Evolutionary conservation across 768 basidiomycete genomes (phyloP).

Genomic region (Tricholoma sp.): DNA sequence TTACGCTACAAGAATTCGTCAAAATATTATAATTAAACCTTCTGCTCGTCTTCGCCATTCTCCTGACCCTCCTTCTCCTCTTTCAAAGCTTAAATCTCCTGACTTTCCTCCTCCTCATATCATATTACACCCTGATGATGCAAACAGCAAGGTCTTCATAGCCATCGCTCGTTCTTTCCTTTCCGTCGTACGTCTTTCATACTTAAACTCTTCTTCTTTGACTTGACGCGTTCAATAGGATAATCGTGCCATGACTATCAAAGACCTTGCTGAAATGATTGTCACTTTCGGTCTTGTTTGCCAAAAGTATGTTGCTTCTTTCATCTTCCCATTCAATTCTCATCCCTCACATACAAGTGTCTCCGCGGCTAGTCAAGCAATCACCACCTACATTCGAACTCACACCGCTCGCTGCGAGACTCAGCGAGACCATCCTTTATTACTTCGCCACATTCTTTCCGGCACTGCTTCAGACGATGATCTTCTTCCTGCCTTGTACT

Average conservation of each 20-base stretch:
- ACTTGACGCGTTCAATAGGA: slow-evolving; percentile 35
- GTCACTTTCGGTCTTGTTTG: slow-evolving; percentile 61
- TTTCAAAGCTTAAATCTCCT: slow-evolving; percentile 11
- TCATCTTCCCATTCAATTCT: background rate
- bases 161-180: slow-evolving; percentile 70
- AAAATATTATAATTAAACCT: slow-evolving; percentile 48
- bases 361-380: slow-evolving; percentile 76
- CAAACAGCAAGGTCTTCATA: slow-evolving; percentile 63
- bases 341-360: slow-evolving; percentile 36
- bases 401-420: slow-evolving; percentile 68
- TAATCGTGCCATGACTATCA: slow-evolving; percentile 83
- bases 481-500: slow-evolving; percentile 65
- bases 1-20: slow-evolving; percentile 53
- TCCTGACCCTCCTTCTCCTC: slow-evolving; percentile 32
- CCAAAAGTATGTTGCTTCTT: slow-evolving; percentile 54
- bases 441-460: slow-evolving; percentile 66
- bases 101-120: slow-evolving; percentile 59
- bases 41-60: slow-evolving; percentile 44
- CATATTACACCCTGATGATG: slow-evolving; percentile 72
- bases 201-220: slow-evolving; percentile 16
- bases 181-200: slow-evolving; percentile 52
- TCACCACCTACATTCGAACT: slow-evolving; percentile 75
- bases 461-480: slow-evolving; percentile 72
- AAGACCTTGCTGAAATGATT: slow-evolving; percentile 74
- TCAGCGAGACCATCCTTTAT: slow-evolving; percentile 68